Conservation (phyloP, 1,139 yeast genomes). For the Pichia sp. region DNA sequence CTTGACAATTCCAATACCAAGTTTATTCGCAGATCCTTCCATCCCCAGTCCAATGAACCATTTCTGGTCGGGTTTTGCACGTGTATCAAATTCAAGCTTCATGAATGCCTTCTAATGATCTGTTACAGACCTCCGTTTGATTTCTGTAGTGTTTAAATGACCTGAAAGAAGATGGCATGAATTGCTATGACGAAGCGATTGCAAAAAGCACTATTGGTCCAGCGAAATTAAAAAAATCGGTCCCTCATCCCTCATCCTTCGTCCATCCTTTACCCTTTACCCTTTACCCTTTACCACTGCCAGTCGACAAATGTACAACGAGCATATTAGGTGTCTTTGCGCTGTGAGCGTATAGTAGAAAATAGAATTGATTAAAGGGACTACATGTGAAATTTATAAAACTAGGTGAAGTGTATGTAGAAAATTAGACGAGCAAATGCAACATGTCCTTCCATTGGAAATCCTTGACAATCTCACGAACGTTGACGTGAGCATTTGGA, state of each 20-base stretch:
- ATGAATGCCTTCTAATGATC: constrained; percentile 6
- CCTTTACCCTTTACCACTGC: no score
- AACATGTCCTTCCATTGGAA: constrained; percentile 13
- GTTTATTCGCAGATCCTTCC: constrained; percentile 95
- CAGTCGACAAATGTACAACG: no score
- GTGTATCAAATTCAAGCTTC: constrained; percentile 15
- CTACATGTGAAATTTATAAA: not conserved
- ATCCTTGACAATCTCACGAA: constrained; percentile 11
- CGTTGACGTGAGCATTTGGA: constrained; percentile 4
- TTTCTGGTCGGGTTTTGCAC: constrained; percentile 35
- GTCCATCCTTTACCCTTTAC: no score
- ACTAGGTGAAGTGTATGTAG: not conserved
- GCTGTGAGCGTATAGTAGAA: no score
- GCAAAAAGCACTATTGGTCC: no score
- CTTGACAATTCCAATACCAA: constrained; percentile 87
- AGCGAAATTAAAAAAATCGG: no score
- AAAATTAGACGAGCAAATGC: constrained; percentile 12
- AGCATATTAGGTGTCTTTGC: no score
- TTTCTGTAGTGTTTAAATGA: no score
- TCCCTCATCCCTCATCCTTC: no score
- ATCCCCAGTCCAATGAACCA: constrained; percentile 75
- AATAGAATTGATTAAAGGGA: not conserved
- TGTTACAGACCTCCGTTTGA: not conserved
- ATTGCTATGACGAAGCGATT: not conserved
- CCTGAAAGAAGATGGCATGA: not conserved